Percentiles rank a stretch among this genome's conserved stretches.
Evolutionary conservation across 169 alveolate species (phyloP).

Genomic region (Eimeria necatrix): DNA sequence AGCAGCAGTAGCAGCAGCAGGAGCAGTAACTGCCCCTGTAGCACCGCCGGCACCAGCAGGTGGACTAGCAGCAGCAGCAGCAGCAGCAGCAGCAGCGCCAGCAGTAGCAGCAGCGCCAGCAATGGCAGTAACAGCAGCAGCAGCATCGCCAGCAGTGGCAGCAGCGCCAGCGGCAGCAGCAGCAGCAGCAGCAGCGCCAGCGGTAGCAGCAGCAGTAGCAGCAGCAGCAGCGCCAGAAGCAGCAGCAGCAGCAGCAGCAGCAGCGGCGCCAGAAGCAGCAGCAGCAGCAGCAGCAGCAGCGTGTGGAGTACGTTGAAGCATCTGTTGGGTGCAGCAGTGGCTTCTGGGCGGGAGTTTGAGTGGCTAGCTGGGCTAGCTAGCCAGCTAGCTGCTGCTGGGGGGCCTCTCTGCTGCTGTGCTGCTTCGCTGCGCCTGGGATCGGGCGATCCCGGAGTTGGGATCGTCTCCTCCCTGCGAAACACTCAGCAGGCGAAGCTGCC

Average conservation of each 20-base stretch:
- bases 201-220: neutral
- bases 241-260: conserved; percentile 9
- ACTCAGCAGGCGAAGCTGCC: neutral
- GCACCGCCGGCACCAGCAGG: neutral
- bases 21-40: neutral
- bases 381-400: neutral
- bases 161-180: neutral
- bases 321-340: neutral
- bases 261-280: neutral
- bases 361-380: neutral
- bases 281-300: neutral
- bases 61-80: neutral
- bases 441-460: neutral
- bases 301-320: neutral
- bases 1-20: conserved; percentile 28
- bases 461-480: neutral
- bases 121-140: neutral
- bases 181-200: neutral
- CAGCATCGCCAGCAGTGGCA: too few species aligned
- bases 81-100: neutral
- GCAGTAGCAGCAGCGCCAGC: neutral
- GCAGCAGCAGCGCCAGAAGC: conserved; percentile 13
- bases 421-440: neutral
- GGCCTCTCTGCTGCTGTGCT: neutral
- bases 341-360: neutral